Percentiles rank a stretch among this genome's conserved stretches.
phyloP scores from a whole-genome alignment of 495 filamentous ascomycete species.

The Penicillium cosmopolitanum region DNA sequence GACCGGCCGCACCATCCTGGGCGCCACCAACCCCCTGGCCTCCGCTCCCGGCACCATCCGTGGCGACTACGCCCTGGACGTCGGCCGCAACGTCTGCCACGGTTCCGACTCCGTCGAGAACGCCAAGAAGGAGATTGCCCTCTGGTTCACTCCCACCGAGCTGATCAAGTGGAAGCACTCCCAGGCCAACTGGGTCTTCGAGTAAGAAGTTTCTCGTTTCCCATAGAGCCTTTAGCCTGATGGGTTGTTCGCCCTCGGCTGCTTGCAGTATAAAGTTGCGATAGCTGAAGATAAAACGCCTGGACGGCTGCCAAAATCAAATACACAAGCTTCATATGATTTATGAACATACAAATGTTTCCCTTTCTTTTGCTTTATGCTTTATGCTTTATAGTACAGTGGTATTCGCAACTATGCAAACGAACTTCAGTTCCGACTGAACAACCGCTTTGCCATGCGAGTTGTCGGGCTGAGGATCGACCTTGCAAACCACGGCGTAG shows the following conservation, averaged over 20 bases:
- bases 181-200: slow-evolving; percentile 91
- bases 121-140: slow-evolving; percentile 98
- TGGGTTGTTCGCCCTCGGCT: slow-evolving; percentile 17
- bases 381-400: not conserved
- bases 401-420: not conserved
- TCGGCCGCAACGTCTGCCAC: slow-evolving; percentile 99
- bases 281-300: slow-evolving; percentile 23
- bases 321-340: slow-evolving; percentile 26
- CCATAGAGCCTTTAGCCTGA: slow-evolving; percentile 23
- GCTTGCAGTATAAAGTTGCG: slow-evolving; percentile 27
- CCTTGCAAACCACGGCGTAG: slow-evolving; percentile 92
- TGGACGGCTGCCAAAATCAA: slow-evolving; percentile 35
- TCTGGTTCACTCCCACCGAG: slow-evolving; percentile 93
- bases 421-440: slow-evolving; percentile 35
- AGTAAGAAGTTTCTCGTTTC: slow-evolving; percentile 58
- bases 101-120: slow-evolving; percentile 97
- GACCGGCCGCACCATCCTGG: slow-evolving; percentile 92
- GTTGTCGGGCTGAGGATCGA: slow-evolving; percentile 56
- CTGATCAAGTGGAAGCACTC: slow-evolving; percentile 76
- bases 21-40: slow-evolving; percentile 95
- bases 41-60: slow-evolving; percentile 96
- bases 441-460: slow-evolving; percentile 38
- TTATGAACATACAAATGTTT: slow-evolving; percentile 9
- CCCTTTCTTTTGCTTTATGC: not conserved
- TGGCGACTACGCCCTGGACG: slow-evolving; percentile 81